Evolutionary conservation across 805 yeast genomes (phyloP).

Genomic region (Lipomyces kockii): DNA sequence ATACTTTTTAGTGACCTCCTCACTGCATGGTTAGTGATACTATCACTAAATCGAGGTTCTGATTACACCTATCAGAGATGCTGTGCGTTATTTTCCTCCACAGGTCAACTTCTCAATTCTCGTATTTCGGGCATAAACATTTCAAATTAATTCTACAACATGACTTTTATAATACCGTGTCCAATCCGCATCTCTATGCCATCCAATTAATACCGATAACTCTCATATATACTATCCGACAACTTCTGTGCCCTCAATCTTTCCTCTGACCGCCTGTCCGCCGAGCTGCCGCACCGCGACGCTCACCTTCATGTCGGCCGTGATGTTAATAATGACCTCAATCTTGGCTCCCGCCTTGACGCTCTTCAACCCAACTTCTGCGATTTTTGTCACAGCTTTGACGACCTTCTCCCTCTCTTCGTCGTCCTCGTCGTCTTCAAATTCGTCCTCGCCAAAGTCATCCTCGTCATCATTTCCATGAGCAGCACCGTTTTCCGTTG

Average conservation of each 20-base stretch:
- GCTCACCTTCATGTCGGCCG: constrained; percentile 67
- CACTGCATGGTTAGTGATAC: no score
- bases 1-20: no score
- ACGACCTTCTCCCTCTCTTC: constrained; percentile 90
- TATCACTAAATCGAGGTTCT: no score
- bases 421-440: constrained; percentile 53
- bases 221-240: not conserved
- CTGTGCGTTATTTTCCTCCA: not conserved
- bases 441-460: constrained; percentile 52
- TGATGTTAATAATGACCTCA: constrained; percentile 66
- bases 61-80: not conserved
- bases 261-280: constrained; percentile 33
- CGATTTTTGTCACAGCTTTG: constrained; percentile 73
- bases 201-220: not conserved
- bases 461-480: constrained; percentile 56
- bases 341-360: constrained; percentile 66
- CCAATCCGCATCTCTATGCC: not conserved
- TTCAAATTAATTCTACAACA: constrained; percentile 3
- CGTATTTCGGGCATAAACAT: not conserved
- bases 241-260: constrained; percentile 13
- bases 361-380: constrained; percentile 75
- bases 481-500: constrained; percentile 59
- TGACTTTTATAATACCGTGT: constrained; percentile 6
- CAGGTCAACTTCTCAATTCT: not conserved
- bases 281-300: constrained; percentile 55